Conservation (phyloP, 345 rosid species). For the Salix brachista region DNA sequence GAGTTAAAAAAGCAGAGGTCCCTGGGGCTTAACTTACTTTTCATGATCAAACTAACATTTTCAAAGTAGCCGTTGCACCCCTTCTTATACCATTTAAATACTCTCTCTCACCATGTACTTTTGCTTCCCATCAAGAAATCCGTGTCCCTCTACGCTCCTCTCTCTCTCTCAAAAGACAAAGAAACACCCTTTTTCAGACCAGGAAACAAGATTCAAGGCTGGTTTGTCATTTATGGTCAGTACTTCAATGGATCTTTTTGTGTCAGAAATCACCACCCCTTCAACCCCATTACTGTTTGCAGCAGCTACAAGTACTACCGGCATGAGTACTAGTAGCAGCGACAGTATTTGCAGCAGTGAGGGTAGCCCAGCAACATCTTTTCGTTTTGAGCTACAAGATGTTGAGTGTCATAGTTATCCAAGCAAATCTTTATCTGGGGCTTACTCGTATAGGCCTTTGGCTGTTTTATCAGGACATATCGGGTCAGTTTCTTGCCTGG, state of each 20-base stretch:
- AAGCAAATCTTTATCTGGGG: constrained; percentile 31
- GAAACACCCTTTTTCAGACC: not conserved
- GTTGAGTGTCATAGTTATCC: constrained; percentile 13
- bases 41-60: not conserved
- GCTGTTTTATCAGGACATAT: constrained; percentile 76
- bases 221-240: not conserved
- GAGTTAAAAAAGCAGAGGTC: not conserved
- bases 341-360: constrained; percentile 44
- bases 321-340: constrained; percentile 21
- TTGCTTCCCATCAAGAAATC: constrained; percentile 28
- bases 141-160: constrained; percentile 27
- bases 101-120: not conserved
- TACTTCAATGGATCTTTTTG: constrained; percentile 6
- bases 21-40: not conserved
- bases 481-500: constrained; percentile 83
- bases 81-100: constrained; percentile 26
- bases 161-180: not conserved
- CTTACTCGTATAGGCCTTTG: constrained; percentile 42
- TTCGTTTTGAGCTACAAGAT: constrained; percentile 36
- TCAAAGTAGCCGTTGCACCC: constrained; percentile 4
- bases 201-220: not conserved
- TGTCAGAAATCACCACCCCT: constrained; percentile 26
- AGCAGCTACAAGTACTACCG: constrained; percentile 16
- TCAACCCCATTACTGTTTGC: constrained; percentile 57
- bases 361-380: constrained; percentile 41